Evolutionary conservation across 768 basidiomycete species (phyloP), one percentile per base, ranked within the genome.

Genomic region (Amylocystis lapponica): DNA sequence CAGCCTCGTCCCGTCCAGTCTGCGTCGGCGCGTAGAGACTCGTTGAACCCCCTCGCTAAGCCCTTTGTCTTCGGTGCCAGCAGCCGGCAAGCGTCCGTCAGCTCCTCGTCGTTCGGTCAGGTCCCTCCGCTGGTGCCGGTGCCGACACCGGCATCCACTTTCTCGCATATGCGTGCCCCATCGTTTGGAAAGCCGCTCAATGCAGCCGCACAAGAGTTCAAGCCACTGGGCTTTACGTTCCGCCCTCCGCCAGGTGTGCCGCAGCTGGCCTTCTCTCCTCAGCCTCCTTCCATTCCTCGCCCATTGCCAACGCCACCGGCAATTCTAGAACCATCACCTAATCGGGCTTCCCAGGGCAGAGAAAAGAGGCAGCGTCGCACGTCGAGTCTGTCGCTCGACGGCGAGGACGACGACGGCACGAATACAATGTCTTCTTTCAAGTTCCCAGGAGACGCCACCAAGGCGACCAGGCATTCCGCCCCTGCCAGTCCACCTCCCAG

Each of bases 41-140:
- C 74, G 2, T 71, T 89, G 37, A 92, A 92, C 58, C 89, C 89
- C 0, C 71, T 77, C 38, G 89, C 89, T 5, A 87, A 86, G 56
- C 86, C 89, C 0, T 92, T 92, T 51, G 81, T 89, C 8, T 91
- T 91, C 58, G 86, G 85, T 41, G 47, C 64, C 26, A 60, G 55
- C 30, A 64, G 41, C 17, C 56, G 52, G 17, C 66, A 66, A 27
- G 62, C 56, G 25, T 66, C 68, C 13, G 65, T 61, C 64, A 11
- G 61, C 36, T 33, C 57, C 22, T 54, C 51, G 31, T 58, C 43
- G 60, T 58, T 49, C 62, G 52, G 56, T 49, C 69, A 32, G 27
- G 59, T 38, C 2, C 19, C 41, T 14, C 31, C 23, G 13, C 11
- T 31, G 13, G 19, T 17, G 19, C 19, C 41, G 12, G 30, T 34